Conservation (phyloP, 768 basidiomycete genomes). For the Auricularia cornea region DNA sequence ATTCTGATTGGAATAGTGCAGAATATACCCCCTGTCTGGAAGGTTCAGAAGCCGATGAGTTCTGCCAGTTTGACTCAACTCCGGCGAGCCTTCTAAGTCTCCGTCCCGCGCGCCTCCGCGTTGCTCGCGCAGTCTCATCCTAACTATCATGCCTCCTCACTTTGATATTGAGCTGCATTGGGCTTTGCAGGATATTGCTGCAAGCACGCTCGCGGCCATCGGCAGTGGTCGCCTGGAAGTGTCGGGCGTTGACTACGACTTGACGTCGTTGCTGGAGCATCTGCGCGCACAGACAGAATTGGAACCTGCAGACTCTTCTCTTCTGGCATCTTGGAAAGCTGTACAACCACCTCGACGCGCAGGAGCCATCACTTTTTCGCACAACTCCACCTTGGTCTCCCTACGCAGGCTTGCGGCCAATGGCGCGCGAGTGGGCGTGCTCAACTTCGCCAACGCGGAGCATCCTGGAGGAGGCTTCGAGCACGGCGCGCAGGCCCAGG, state of each 20-base stretch:
- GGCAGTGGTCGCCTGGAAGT: not conserved
- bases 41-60: too few species aligned
- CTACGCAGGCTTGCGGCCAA: slow-evolving; percentile 91
- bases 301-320: not conserved
- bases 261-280: not conserved
- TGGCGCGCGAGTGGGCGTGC: slow-evolving; percentile 71
- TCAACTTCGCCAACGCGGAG: slow-evolving; percentile 72
- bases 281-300: not conserved
- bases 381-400: slow-evolving; percentile 62
- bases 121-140: too few species aligned
- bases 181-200: not conserved
- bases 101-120: too few species aligned
- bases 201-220: not conserved
- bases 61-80: too few species aligned
- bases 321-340: not conserved
- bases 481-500: slow-evolving; percentile 66
- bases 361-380: not conserved
- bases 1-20: too few species aligned
- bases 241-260: not conserved
- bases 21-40: too few species aligned
- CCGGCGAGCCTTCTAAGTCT: too few species aligned
- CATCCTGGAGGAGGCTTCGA: slow-evolving; percentile 72
- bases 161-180: not conserved
- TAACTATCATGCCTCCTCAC: not conserved
- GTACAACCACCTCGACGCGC: not conserved